phyloP scores from a whole-genome alignment of 768 basidiomycete genomes.

The Mrakia blollopis region DNA sequence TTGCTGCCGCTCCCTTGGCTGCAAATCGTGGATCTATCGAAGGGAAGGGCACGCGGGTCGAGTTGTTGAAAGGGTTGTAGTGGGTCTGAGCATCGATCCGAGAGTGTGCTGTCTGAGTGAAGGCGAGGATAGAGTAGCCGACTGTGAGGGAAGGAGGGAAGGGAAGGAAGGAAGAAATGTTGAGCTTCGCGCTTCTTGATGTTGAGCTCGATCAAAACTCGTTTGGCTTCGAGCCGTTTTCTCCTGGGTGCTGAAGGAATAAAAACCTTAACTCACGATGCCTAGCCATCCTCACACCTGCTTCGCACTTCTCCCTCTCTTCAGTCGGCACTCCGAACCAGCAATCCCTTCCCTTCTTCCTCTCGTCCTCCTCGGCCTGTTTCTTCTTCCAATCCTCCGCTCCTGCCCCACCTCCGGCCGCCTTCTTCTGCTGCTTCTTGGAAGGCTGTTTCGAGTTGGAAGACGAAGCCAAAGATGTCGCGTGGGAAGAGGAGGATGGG shows the following conservation, averaged over 20 bases:
- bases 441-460: constrained; percentile 6
- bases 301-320: constrained; percentile 88
- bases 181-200: constrained; percentile 12
- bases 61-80: constrained; percentile 56
- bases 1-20: constrained; percentile 46
- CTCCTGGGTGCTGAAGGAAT: background rate
- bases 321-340: constrained; percentile 24
- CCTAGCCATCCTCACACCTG: constrained; percentile 71
- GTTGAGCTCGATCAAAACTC: background rate
- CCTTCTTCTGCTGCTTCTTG: constrained; percentile 22
- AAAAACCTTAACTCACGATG: constrained; percentile 2
- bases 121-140: constrained; percentile 75
- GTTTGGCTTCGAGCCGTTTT: background rate
- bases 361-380: background rate
- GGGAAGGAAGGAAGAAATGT: constrained; percentile 51
- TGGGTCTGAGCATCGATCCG: constrained; percentile 68
- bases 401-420: constrained; percentile 3
- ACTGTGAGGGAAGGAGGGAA: constrained; percentile 50
- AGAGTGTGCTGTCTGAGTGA: constrained; percentile 67
- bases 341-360: constrained; percentile 14
- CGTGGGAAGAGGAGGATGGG: constrained; percentile 16
- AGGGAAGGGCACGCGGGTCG: constrained; percentile 31
- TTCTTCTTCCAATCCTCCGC: background rate
- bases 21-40: constrained; percentile 53
- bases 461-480: background rate